A percentile compares a stretch with the other conserved stretches of the same genome.
phyloP scores from a whole-genome alignment of 2,329 filamentous ascomycete species.

The Ascochyta koolunga region DNA sequence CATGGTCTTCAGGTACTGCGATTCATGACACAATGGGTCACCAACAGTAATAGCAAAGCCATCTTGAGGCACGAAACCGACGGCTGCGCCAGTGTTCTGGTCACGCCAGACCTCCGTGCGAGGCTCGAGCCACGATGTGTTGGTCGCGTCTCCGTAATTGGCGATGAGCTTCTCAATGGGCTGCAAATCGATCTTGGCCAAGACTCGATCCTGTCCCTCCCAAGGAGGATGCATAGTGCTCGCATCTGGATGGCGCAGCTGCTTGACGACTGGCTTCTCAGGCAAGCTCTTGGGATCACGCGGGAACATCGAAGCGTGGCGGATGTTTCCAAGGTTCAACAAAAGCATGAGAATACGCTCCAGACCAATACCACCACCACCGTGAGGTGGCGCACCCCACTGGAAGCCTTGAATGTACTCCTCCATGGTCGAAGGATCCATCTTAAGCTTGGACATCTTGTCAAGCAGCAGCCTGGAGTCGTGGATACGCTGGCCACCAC shows the following conservation, averaged over 20 bases:
- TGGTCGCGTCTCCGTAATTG: conserved; percentile 93
- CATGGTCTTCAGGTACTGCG: conserved; percentile 77
- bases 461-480: conserved; percentile 74
- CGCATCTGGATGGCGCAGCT: conserved; percentile 84
- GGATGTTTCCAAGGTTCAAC: conserved; percentile 85
- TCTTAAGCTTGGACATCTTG: conserved; percentile 76
- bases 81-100: conserved; percentile 75
- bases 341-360: conserved; percentile 88
- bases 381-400: conserved; percentile 86
- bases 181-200: conserved; percentile 64
- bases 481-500: conserved; percentile 92
- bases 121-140: conserved; percentile 91
- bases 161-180: conserved; percentile 86
- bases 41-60: conserved; percentile 85
- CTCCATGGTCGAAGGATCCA: conserved; percentile 82
- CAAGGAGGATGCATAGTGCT: conserved; percentile 77
- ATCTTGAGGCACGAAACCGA: conserved; percentile 79
- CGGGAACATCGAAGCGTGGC: conserved; percentile 84
- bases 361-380: conserved; percentile 86
- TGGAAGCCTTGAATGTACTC: conserved; percentile 90
- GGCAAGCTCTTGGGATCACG: conserved; percentile 89
- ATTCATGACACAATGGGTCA: conserved; percentile 81
- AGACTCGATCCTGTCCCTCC: conserved; percentile 58
- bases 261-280: conserved; percentile 63
- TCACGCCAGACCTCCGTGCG: conserved; percentile 90